These are phyloP conservation scores for Glycine soja DNA, from an alignment of 306 rosid species.

Conservation along the genomic window DNA sequence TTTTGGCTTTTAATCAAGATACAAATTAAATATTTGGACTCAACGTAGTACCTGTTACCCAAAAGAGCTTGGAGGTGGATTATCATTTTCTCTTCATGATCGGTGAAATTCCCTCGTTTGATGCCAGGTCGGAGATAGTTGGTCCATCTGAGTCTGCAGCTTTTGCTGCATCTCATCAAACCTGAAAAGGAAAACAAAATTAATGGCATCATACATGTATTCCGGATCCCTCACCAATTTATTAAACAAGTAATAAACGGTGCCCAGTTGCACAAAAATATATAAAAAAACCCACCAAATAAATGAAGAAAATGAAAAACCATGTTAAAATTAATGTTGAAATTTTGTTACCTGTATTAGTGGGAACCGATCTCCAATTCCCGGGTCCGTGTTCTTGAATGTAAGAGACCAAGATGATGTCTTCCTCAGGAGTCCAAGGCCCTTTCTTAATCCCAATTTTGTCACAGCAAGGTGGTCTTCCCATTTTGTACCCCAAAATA, in stretches of 20 bases:
- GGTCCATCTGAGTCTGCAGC: conserved; percentile 96
- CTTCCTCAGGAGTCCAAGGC: conserved; percentile 98
- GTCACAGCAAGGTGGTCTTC: conserved; percentile 89
- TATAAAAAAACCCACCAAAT: not conserved
- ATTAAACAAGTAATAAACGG: no score
- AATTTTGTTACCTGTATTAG: conserved; percentile 63
- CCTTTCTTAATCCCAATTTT: conserved; percentile 82
- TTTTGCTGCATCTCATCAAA: conserved; percentile 89
- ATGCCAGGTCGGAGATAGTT: conserved; percentile 91
- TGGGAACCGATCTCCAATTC: conserved; percentile 94
- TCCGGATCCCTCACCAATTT: no score
- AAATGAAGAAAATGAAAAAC: not conserved
- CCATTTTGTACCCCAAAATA: conserved; percentile 51
- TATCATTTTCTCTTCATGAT: conserved; percentile 86
- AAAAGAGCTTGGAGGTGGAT: conserved; percentile 92
- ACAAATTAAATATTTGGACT: no score
- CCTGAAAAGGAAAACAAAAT: conserved; percentile 51
- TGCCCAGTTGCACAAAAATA: not conserved
- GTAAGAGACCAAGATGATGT: conserved; percentile 87
- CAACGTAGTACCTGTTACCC: conserved; percentile 71
- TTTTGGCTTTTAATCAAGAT: no score
- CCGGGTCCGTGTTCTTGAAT: conserved; percentile 94
- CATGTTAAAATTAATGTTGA: not conserved
- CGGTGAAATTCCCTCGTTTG: conserved; percentile 76
- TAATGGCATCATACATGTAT: no score